Evolutionary conservation across 148 eudicot species (phyloP).

Genomic region (Persicaria maculosa): DNA sequence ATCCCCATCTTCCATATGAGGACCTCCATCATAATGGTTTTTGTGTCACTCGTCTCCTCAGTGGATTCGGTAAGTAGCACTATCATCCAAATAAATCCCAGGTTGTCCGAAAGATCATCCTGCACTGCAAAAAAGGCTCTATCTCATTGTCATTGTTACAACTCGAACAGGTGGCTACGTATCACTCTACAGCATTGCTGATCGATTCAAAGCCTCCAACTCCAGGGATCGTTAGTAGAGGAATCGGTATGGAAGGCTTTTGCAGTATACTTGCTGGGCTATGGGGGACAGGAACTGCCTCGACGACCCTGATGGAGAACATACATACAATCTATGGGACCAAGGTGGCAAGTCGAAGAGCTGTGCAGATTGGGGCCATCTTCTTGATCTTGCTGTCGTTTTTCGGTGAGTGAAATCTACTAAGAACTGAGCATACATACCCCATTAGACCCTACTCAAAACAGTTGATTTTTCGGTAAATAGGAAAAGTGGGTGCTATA

Average conservation of each 20-base stretch:
- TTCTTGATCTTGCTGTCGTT: constrained; percentile 66
- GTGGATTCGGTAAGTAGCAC: constrained; percentile 71
- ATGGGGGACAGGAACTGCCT: constrained; percentile 95
- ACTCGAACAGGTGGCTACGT: constrained; percentile 60
- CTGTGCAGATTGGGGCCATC: constrained; percentile 67
- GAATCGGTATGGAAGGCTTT: constrained; percentile 90
- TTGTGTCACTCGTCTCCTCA: constrained; percentile 72
- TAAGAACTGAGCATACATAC: not conserved
- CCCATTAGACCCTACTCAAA: not conserved
- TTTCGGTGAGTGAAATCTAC: constrained; percentile 36
- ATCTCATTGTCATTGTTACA: not conserved
- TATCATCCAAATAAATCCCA: not conserved
- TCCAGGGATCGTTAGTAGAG: constrained; percentile 73
- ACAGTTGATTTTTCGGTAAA: not conserved
- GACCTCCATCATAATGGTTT: constrained; percentile 75
- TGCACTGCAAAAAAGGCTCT: not conserved
- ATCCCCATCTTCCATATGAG: constrained; percentile 74
- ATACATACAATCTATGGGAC: constrained; percentile 72
- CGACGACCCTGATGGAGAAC: constrained; percentile 87
- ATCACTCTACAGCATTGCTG: constrained; percentile 62
- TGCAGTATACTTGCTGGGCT: constrained; percentile 90
- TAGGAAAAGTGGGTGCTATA: constrained; percentile 92
- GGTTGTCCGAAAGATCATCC: not conserved
- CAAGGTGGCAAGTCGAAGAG: constrained; percentile 69
- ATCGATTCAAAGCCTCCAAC: constrained; percentile 78